phyloP scores from a whole-genome alignment of 768 basidiomycete species.

The Trametes punicea region DNA sequence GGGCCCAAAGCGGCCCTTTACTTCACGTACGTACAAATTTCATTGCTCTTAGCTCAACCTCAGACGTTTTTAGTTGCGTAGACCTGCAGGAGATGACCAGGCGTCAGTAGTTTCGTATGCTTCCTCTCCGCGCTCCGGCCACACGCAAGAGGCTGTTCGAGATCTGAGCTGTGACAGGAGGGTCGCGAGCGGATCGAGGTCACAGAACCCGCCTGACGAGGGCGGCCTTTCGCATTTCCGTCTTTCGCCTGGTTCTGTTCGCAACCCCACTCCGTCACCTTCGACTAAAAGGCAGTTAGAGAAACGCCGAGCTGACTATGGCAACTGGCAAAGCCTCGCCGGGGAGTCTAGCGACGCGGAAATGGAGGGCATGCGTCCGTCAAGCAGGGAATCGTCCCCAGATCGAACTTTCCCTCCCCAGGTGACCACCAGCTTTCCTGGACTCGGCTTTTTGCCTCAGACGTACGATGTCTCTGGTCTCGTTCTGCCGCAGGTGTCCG shows the following conservation, averaged over 20 bases:
- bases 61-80: neutral
- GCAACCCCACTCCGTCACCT: neutral
- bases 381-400: slow-evolving; percentile 14
- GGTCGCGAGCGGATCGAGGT: neutral
- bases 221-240: neutral
- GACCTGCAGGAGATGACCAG: neutral
- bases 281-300: neutral
- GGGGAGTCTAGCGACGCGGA: slow-evolving; percentile 15
- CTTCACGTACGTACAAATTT: neutral
- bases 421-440: neutral
- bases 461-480: neutral
- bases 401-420: neutral
- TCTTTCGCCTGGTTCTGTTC: slow-evolving; percentile 1
- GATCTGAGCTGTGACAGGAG: neutral
- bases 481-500: neutral
- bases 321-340: slow-evolving; percentile 10
- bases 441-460: neutral
- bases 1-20: neutral
- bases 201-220: neutral
- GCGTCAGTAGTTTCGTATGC: slow-evolving; percentile 5
- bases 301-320: slow-evolving; percentile 10
- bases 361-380: neutral
- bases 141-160: neutral
- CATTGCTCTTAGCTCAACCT: neutral
- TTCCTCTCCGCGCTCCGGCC: neutral